Evolutionary conservation across 768 basidiomycete species (phyloP).

Genomic region (Rhizopogon rudus): DNA sequence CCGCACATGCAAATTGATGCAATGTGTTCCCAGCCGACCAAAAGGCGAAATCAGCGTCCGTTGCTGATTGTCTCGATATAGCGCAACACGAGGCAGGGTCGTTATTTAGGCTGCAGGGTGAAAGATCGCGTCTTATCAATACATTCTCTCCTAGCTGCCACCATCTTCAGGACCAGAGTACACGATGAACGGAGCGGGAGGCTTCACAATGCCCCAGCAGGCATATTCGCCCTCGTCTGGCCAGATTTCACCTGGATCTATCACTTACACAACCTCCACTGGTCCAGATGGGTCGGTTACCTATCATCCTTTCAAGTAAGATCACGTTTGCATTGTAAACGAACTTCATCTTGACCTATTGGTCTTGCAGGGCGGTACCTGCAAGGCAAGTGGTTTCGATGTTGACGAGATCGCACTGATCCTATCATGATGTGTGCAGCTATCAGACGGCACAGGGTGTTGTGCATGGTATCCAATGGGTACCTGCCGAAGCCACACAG

Average conservation of each 20-base stretch:
- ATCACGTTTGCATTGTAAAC: slow-evolving; percentile 6
- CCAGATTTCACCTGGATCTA: slow-evolving; percentile 59
- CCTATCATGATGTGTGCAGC: slow-evolving; percentile 33
- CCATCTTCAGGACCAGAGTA: slow-evolving; percentile 3
- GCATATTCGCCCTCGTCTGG: slow-evolving; percentile 25
- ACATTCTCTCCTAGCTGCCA: slow-evolving; percentile 5
- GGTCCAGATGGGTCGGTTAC: slow-evolving; percentile 55
- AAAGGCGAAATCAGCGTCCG: slow-evolving; percentile 10
- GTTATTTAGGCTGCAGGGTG: slow-evolving; percentile 9
- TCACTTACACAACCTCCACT: slow-evolving; percentile 67
- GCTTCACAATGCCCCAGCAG: slow-evolving; percentile 20
- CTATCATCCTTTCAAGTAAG: slow-evolving; percentile 76
- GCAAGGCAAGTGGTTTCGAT: slow-evolving; percentile 50
- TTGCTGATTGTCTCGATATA: slow-evolving; percentile 26
- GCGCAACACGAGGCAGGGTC: slow-evolving; percentile 26
- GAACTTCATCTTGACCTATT: slow-evolving; percentile 3
- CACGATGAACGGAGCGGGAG: slow-evolving; percentile 18
- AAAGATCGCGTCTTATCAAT: slow-evolving; percentile 14
- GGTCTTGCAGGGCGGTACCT: slow-evolving; percentile 53
- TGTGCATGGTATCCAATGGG: slow-evolving; percentile 58
- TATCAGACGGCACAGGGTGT: slow-evolving; percentile 69
- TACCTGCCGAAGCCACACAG: slow-evolving; percentile 66
- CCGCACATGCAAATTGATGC: neutral
- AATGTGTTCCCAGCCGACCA: neutral
- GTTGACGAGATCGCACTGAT: slow-evolving; percentile 2